A percentile compares a stretch with the other conserved stretches of the same genome.
Evolutionary conservation across 2,329 filamentous ascomycete species (phyloP).

Genomic region (Ascocoryne sarcoides): DNA sequence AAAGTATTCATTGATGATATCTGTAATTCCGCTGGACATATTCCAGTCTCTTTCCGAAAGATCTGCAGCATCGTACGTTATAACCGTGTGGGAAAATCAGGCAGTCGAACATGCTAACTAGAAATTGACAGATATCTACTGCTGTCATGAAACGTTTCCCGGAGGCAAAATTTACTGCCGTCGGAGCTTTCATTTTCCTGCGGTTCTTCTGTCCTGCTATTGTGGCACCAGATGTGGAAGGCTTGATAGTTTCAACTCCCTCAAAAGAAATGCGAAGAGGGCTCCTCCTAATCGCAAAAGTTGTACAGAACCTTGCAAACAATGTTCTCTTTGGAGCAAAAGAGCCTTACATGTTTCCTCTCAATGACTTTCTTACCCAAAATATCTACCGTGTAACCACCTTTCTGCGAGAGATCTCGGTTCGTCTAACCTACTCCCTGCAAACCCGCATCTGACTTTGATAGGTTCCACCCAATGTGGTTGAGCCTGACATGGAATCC

Average conservation of each 20-base stretch:
- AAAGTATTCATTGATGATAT: constrained; percentile 67
- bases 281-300: constrained; percentile 60
- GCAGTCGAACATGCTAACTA: not conserved
- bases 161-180: constrained; percentile 63
- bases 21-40: constrained; percentile 50
- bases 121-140: constrained; percentile 43
- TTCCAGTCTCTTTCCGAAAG: constrained; percentile 55
- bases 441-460: constrained; percentile 4
- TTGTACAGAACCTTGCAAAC: constrained; percentile 63
- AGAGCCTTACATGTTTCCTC: constrained; percentile 63
- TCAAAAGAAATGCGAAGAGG: constrained; percentile 63
- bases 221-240: constrained; percentile 59
- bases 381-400: constrained; percentile 61
- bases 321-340: constrained; percentile 65
- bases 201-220: constrained; percentile 67
- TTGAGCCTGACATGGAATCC: constrained; percentile 34
- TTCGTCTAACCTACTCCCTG: constrained; percentile 30
- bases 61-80: constrained; percentile 56
- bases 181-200: constrained; percentile 63
- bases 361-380: constrained; percentile 59
- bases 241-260: constrained; percentile 50
- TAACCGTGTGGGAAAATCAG: not conserved
- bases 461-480: constrained; percentile 39
- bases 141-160: constrained; percentile 56
- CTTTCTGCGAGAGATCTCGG: constrained; percentile 60